Conservation (phyloP, 2,329 filamentous ascomycete genomes). For the Cercospora berteroae region DNA sequence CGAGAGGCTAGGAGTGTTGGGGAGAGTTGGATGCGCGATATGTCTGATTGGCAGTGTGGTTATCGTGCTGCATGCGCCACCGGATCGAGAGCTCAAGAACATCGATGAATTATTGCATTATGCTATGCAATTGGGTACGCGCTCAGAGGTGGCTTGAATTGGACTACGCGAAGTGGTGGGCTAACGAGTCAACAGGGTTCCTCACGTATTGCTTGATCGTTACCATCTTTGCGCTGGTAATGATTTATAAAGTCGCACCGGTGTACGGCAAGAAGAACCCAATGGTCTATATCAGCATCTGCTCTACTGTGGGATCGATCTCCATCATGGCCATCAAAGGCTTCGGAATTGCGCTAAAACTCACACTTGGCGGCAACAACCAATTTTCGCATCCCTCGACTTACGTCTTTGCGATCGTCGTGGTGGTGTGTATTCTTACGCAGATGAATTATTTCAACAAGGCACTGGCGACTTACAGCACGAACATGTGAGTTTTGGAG, state of each 20-base stretch:
- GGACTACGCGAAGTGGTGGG: background rate
- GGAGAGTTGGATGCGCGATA: slow-evolving; percentile 92
- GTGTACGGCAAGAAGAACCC: slow-evolving; percentile 92
- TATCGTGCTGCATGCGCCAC: slow-evolving; percentile 94
- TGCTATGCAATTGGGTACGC: slow-evolving; percentile 82
- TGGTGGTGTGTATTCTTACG: slow-evolving; percentile 87
- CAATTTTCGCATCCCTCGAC: slow-evolving; percentile 94
- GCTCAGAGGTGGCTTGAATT: background rate
- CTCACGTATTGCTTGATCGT: slow-evolving; percentile 80
- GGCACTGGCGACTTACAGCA: slow-evolving; percentile 91
- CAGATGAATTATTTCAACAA: slow-evolving; percentile 99
- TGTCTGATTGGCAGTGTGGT: slow-evolving; percentile 95
- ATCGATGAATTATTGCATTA: slow-evolving; percentile 90
- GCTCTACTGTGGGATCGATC: slow-evolving; percentile 92
- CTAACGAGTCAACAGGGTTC: slow-evolving; percentile 63
- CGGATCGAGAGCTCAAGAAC: slow-evolving; percentile 85
- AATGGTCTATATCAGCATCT: slow-evolving; percentile 94
- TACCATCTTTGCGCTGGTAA: slow-evolving; percentile 77
- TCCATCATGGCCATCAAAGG: slow-evolving; percentile 99
- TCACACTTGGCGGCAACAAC: slow-evolving; percentile 89
- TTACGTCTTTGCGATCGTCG: slow-evolving; percentile 95
- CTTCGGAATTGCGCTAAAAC: slow-evolving; percentile 94
- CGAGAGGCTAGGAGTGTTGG: slow-evolving; percentile 84
- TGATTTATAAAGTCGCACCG: slow-evolving; percentile 95
- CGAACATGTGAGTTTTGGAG: slow-evolving; percentile 75